Conservation (phyloP, 164 flowering plant genomes). For the Stephania japonica region DNA sequence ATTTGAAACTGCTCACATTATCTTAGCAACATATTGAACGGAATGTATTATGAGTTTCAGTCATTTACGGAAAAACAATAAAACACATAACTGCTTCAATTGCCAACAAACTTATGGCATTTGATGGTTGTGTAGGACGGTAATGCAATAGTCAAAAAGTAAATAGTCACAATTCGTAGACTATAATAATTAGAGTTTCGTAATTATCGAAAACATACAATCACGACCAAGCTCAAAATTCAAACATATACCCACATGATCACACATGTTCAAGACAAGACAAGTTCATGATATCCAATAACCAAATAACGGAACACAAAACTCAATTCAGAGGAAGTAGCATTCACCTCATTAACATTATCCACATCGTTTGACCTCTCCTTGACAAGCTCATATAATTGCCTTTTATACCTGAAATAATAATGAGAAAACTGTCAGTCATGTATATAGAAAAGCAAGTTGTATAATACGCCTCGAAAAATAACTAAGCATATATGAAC, state of each 20-base stretch:
- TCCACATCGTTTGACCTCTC: constrained; percentile 67
- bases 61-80: too few species aligned
- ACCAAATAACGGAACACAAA: background rate
- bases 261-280: background rate
- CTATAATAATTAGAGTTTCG: too few species aligned
- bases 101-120: too few species aligned
- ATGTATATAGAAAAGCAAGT: background rate
- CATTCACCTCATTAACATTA: constrained; percentile 52
- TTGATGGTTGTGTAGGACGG: too few species aligned
- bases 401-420: constrained; percentile 60
- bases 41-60: too few species aligned
- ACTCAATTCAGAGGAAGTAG: background rate
- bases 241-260: background rate
- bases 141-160: too few species aligned
- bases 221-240: background rate
- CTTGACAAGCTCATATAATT: constrained; percentile 75
- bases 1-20: too few species aligned
- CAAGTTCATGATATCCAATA: background rate
- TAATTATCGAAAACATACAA: background rate
- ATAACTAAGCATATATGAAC: background rate
- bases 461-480: background rate
- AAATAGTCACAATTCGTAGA: too few species aligned
- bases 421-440: constrained; percentile 1
- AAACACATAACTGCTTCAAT: too few species aligned
- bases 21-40: too few species aligned